These are phyloP conservation scores for Fraxinus greggii DNA, from an alignment of 305 asterid species.

Conservation along the genomic window DNA sequence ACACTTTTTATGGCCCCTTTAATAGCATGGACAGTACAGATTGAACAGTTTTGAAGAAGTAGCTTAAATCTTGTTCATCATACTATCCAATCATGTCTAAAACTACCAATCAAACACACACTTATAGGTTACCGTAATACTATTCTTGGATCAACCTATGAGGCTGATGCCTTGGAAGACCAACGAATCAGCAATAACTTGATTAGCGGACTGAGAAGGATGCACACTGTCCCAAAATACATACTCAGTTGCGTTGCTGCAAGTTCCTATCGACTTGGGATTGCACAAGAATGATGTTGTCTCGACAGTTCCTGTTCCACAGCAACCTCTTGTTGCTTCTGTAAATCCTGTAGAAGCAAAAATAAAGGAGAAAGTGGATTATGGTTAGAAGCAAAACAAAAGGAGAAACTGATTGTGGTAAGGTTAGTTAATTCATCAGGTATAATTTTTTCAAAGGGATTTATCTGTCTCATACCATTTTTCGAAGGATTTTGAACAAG, in stretches of 20 bases:
- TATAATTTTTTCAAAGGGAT: neutral
- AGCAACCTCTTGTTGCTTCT: slow-evolving; percentile 73
- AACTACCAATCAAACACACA: neutral
- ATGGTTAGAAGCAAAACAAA: neutral
- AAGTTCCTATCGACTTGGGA: slow-evolving; percentile 60
- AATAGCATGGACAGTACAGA: neutral
- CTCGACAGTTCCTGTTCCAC: slow-evolving; percentile 77
- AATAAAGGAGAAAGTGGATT: neutral
- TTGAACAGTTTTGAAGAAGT: neutral
- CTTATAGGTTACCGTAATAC: neutral
- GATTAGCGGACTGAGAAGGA: slow-evolving; percentile 90
- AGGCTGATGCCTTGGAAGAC: slow-evolving; percentile 70
- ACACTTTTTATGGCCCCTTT: neutral
- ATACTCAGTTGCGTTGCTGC: slow-evolving; percentile 67
- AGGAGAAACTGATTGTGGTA: neutral
- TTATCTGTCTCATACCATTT: slow-evolving; percentile 33
- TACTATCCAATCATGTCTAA: neutral
- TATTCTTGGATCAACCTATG: slow-evolving; percentile 40
- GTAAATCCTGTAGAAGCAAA: slow-evolving; percentile 46
- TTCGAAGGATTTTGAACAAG: slow-evolving; percentile 51
- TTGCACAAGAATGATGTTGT: slow-evolving; percentile 69
- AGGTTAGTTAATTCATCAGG: neutral
- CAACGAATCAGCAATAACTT: slow-evolving; percentile 64
- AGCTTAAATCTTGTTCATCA: neutral
- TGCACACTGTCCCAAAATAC: slow-evolving; percentile 99